Percentiles rank a stretch among this genome's conserved stretches.
Evolutionary conservation across 2,329 filamentous ascomycete species (phyloP).

Genomic region (Tolypocladium tropicale): DNA sequence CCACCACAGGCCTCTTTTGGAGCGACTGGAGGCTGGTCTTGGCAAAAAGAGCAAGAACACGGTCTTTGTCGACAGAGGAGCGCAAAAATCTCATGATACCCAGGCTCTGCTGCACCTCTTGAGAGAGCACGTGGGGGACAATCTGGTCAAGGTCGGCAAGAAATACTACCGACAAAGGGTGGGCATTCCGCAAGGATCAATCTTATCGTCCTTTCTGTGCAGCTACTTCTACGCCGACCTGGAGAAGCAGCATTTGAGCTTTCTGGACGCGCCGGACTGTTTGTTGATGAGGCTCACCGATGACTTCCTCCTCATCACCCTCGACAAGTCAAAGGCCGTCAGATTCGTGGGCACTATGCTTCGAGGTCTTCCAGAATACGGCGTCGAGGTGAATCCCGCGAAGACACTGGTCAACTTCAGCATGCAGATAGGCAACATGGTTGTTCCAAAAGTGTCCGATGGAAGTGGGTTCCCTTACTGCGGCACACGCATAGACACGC

Average conservation of each 20-base stretch:
- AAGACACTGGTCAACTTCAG: conserved; percentile 87
- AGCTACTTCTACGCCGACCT: conserved; percentile 94
- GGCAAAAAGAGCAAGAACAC: conserved; percentile 49
- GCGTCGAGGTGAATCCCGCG: conserved; percentile 61
- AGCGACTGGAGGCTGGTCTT: conserved; percentile 29
- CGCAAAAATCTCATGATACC: conserved; percentile 45
- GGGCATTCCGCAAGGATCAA: conserved; percentile 88
- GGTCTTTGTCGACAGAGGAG: conserved; percentile 64
- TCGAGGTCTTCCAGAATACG: conserved; percentile 65
- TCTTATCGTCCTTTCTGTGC: conserved; percentile 78
- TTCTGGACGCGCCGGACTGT: conserved; percentile 46
- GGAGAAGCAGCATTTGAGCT: conserved; percentile 58
- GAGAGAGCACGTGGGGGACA: conserved; percentile 68
- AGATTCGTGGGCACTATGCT: conserved; percentile 76
- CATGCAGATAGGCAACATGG: conserved; percentile 40
- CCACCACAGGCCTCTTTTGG: conserved; percentile 32
- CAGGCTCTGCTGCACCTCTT: conserved; percentile 59
- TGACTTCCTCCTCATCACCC: conserved; percentile 84
- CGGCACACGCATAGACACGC: conserved; percentile 65
- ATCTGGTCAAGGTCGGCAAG: conserved; percentile 81
- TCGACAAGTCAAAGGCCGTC: conserved; percentile 53
- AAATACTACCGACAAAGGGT: conserved; percentile 77
- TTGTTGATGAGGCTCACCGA: conserved; percentile 78
- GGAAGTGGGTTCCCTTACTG: conserved; percentile 72
- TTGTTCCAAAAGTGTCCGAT: conserved; percentile 36